Evolutionary conservation across 202 grass and related monocot species (phyloP).

Genomic region (Brachypodium distachyon): DNA sequence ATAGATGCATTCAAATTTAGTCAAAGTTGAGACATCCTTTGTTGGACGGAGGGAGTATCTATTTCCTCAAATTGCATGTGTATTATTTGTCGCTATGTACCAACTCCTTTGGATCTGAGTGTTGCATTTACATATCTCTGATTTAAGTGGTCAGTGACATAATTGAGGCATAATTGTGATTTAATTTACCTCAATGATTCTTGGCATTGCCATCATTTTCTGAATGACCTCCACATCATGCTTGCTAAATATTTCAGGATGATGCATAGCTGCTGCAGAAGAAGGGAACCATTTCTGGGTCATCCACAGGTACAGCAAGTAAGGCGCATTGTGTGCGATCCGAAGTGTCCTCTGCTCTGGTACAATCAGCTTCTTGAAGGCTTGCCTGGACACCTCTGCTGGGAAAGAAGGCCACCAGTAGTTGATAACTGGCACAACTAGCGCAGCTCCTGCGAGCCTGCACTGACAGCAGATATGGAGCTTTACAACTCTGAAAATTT

Average conservation of each 20-base stretch:
- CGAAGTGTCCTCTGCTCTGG: constrained; percentile 50
- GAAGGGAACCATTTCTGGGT: constrained; percentile 56
- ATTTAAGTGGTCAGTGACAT: background rate
- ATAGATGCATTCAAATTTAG: too few species aligned
- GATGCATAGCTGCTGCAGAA: constrained; percentile 11
- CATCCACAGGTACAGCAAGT: constrained; percentile 64
- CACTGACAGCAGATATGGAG: background rate
- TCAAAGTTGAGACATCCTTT: too few species aligned
- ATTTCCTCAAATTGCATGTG: background rate
- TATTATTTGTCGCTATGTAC: background rate
- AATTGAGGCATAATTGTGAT: background rate
- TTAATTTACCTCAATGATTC: constrained; percentile 38
- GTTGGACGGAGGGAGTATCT: too few species aligned
- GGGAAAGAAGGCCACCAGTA: constrained; percentile 82
- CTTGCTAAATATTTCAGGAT: constrained; percentile 43
- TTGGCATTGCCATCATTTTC: constrained; percentile 38
- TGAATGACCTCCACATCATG: constrained; percentile 52
- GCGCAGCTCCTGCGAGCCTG: constrained; percentile 46
- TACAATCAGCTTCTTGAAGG: constrained; percentile 35
- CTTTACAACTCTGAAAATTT: constrained; percentile 9
- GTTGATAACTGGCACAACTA: constrained; percentile 61
- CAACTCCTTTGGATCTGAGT: background rate
- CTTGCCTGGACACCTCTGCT: constrained; percentile 25
- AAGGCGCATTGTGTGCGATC: constrained; percentile 53
- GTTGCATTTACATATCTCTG: background rate